These are phyloP conservation scores for Chloranthus sessilifolius DNA, from an alignment of 164 flowering plant genomes.

Conservation along the genomic window DNA sequence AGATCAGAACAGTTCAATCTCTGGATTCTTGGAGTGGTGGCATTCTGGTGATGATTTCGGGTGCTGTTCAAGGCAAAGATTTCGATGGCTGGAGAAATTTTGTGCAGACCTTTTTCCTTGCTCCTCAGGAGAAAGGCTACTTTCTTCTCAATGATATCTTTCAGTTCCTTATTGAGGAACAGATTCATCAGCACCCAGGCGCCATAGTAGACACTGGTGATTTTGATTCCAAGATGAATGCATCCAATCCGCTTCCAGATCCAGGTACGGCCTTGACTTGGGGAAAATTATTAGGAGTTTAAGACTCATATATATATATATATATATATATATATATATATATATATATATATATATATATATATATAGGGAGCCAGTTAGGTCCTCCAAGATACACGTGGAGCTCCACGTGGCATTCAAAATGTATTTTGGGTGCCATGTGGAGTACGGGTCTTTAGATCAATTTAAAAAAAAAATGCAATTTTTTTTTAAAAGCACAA, in stretches of 20 bases:
- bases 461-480: too few relatives aligned
- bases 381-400: too few relatives aligned
- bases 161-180: slow-evolving; percentile 65
- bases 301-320: too few relatives aligned
- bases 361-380: too few relatives aligned
- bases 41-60: slow-evolving; percentile 72
- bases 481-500: too few relatives aligned
- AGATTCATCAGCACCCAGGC: slow-evolving; percentile 36
- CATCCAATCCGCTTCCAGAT: slow-evolving; percentile 31
- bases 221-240: slow-evolving; percentile 32
- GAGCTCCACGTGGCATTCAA: too few relatives aligned
- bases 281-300: too few relatives aligned
- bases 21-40: slow-evolving; percentile 82
- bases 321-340: too few relatives aligned
- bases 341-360: too few relatives aligned
- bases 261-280: slow-evolving; percentile 46
- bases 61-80: slow-evolving; percentile 49
- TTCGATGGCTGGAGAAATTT: slow-evolving; percentile 50
- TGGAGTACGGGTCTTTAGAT: too few relatives aligned
- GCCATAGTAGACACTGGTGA: slow-evolving; percentile 34
- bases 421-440: too few relatives aligned
- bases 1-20: slow-evolving; percentile 57
- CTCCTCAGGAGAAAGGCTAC: slow-evolving; percentile 86
- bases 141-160: slow-evolving; percentile 87
- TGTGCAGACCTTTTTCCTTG: slow-evolving; percentile 76